Conservation (phyloP, 306 rosid genomes). For the Herpetospermum pedunculosum region DNA sequence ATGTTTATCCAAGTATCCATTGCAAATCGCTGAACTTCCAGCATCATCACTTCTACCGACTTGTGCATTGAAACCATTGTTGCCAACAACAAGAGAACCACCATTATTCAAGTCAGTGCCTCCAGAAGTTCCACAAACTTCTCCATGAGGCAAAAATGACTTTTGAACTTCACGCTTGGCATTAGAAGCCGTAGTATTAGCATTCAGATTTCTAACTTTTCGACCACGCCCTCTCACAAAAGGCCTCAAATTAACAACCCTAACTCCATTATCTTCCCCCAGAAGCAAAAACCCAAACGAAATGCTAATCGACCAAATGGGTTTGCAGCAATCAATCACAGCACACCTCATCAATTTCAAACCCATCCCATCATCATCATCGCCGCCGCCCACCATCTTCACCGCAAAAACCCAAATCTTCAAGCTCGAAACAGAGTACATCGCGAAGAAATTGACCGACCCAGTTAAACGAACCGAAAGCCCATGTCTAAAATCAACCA, state of each 20-base stretch:
- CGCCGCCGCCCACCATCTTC: constrained; percentile 19
- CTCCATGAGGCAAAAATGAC: constrained; percentile 31
- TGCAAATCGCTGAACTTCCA: constrained; percentile 28
- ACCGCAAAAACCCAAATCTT: constrained; percentile 55
- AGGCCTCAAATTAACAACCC: constrained; percentile 52
- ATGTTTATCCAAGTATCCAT: constrained; percentile 30
- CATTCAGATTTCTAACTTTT: constrained; percentile 18
- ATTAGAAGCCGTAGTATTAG: constrained; percentile 7
- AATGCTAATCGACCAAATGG: constrained; percentile 51
- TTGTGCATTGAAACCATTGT: constrained; percentile 16
- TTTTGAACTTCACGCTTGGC: not conserved
- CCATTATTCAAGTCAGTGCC: constrained; percentile 10
- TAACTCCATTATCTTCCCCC: constrained; percentile 71
- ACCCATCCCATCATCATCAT: constrained; percentile 17
- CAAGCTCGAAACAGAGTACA: constrained; percentile 44
- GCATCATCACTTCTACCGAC: constrained; percentile 17
- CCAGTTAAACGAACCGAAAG: constrained; percentile 49
- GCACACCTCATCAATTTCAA: constrained; percentile 77
- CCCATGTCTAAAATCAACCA: constrained; percentile 53
- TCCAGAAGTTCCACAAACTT: not conserved
- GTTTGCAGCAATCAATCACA: constrained; percentile 48
- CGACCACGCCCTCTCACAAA: constrained; percentile 32
- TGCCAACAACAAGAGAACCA: constrained; percentile 1
- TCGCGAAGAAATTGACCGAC: constrained; percentile 58
- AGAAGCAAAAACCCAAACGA: constrained; percentile 53